Conservation (phyloP, 306 rosid genomes). For the Quercus bicolor region DNA sequence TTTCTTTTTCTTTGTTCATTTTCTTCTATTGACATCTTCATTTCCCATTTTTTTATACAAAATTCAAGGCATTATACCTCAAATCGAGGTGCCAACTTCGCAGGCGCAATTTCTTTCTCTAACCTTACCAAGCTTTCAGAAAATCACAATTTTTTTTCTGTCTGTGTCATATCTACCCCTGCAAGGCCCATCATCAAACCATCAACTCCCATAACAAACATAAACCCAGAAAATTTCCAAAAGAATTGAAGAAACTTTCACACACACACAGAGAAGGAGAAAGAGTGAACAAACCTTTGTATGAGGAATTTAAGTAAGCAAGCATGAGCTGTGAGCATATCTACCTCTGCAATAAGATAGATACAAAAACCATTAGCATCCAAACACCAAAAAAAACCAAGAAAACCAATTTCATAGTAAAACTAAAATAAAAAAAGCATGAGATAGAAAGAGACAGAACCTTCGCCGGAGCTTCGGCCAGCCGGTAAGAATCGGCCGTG, state of each 20-base stretch:
- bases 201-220: neutral
- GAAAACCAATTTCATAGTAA: neutral
- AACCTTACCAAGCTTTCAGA: neutral
- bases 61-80: constrained; percentile 48
- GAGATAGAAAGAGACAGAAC: constrained; percentile 24
- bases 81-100: constrained; percentile 28
- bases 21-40: constrained; percentile 18
- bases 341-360: constrained; percentile 34
- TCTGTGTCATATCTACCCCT: constrained; percentile 46
- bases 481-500: constrained; percentile 62
- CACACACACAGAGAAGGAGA: neutral
- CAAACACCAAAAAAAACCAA: neutral
- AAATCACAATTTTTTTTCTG: constrained; percentile 12
- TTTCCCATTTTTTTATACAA: constrained; percentile 38
- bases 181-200: constrained; percentile 27
- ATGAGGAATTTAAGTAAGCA: constrained; percentile 1
- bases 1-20: constrained; percentile 5
- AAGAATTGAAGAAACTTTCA: neutral
- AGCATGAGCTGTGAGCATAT: neutral
- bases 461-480: constrained; percentile 65
- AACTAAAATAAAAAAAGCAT: neutral
- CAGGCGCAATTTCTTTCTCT: constrained; percentile 16
- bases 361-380: neutral
- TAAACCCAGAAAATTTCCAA: neutral
- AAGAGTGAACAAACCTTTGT: neutral